phyloP scores from a whole-genome alignment of 2,329 filamentous ascomycete genomes.

The Aspergillus piperis region DNA sequence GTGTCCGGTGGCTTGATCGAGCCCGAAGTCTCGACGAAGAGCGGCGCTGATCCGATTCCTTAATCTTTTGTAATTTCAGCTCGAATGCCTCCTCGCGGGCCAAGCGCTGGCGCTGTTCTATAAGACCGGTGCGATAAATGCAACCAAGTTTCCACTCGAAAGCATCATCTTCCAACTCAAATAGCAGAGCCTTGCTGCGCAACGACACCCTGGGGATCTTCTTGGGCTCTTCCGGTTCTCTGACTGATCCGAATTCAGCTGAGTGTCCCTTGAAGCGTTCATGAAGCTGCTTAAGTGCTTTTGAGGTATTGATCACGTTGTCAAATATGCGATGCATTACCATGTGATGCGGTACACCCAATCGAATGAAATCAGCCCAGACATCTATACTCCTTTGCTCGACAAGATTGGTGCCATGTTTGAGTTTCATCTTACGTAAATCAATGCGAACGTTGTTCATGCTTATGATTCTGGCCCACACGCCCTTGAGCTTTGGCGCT shows the following conservation, averaged over 20 bases:
- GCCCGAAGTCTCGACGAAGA: slow-evolving; percentile 55
- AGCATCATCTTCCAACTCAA: slow-evolving; percentile 91
- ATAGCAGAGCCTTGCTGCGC: slow-evolving; percentile 76
- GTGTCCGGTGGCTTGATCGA: slow-evolving; percentile 52
- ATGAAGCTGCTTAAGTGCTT: slow-evolving; percentile 86
- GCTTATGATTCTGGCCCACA: slow-evolving; percentile 85
- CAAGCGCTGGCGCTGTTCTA: slow-evolving; percentile 86
- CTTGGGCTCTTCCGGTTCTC: slow-evolving; percentile 82
- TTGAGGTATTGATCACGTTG: slow-evolving; percentile 84
- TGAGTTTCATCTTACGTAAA: slow-evolving; percentile 73
- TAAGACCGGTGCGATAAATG: slow-evolving; percentile 85
- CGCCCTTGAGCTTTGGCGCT: slow-evolving; percentile 75
- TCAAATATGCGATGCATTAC: slow-evolving; percentile 90
- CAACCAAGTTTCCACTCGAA: slow-evolving; percentile 97
- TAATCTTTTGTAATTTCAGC: slow-evolving; percentile 81
- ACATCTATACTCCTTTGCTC: slow-evolving; percentile 84
- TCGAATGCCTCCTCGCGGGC: slow-evolving; percentile 88
- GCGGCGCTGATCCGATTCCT: slow-evolving; percentile 62
- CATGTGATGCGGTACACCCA: slow-evolving; percentile 89
- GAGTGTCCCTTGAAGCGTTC: slow-evolving; percentile 87
- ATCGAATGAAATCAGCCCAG: slow-evolving; percentile 77
- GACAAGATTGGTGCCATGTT: slow-evolving; percentile 61
- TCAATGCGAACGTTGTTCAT: slow-evolving; percentile 81
- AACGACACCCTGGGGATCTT: slow-evolving; percentile 82
- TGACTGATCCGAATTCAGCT: slow-evolving; percentile 84